phyloP scores from a whole-genome alignment of 1,139 yeast genomes.

The Waltiozyma sp. region DNA sequence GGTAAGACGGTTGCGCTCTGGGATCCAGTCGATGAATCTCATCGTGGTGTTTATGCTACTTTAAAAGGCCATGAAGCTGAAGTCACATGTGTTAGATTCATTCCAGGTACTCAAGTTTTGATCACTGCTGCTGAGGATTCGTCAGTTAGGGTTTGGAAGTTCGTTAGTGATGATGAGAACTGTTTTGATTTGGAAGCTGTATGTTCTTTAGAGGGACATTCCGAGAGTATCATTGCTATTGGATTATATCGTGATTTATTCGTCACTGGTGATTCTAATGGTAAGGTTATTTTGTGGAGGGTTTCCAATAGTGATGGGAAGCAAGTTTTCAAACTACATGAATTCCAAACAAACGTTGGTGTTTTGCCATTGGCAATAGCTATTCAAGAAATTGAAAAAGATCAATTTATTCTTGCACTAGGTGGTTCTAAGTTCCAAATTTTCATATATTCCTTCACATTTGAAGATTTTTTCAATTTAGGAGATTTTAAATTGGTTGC shows the following conservation, averaged over 20 bases:
- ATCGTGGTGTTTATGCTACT: constrained; percentile 41
- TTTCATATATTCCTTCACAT: constrained; percentile 40
- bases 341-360: constrained; percentile 33
- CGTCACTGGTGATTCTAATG: constrained; percentile 60
- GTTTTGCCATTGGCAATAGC: constrained; percentile 61
- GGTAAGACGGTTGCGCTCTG: constrained; percentile 64
- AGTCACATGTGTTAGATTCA: constrained; percentile 48
- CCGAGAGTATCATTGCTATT: constrained; percentile 39
- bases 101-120: constrained; percentile 31
- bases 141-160: constrained; percentile 49
- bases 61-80: constrained; percentile 48
- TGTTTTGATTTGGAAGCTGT: constrained; percentile 8
- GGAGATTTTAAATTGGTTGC: constrained; percentile 32
- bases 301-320: constrained; percentile 6
- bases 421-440: constrained; percentile 66
- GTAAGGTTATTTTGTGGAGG: constrained; percentile 43
- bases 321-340: constrained; percentile 22
- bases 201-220: constrained; percentile 17
- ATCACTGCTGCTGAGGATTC: constrained; percentile 62
- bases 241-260: constrained; percentile 27
- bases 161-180: constrained; percentile 9
- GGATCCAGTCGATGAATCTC: constrained; percentile 37
- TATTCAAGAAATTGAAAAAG: constrained; percentile 29
- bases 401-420: constrained; percentile 51
- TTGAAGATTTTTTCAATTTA: constrained; percentile 4